These are phyloP conservation scores for Penicillium verrucosum DNA, from an alignment of 2,329 filamentous ascomycete genomes.

Conservation along the genomic window DNA sequence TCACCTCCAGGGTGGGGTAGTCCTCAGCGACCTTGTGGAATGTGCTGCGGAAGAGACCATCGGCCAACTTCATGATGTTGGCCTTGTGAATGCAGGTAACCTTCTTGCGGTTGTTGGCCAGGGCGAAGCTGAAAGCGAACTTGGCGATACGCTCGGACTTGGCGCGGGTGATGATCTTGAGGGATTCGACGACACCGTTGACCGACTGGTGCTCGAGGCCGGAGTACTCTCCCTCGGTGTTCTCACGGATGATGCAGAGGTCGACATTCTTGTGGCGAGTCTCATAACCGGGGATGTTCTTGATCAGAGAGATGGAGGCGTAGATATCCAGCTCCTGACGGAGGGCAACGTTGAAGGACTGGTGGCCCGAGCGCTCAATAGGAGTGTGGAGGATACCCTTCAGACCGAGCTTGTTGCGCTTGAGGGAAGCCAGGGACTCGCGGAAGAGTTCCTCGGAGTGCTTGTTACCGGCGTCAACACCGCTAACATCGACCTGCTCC, in stretches of 20 bases:
- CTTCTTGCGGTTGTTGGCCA: conserved; percentile 99
- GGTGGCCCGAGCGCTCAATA: conserved; percentile 92
- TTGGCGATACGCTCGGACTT: conserved; percentile 99
- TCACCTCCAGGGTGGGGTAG: conserved; percentile 91
- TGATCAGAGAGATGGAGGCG: conserved; percentile 94
- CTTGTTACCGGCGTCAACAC: conserved; percentile 79
- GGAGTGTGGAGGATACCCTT: conserved; percentile 99
- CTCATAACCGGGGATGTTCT: conserved; percentile 98
- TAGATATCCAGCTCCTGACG: conserved; percentile 99
- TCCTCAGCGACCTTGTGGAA: conserved; percentile 92
- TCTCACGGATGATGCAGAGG: conserved; percentile 99
- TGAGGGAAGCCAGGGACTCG: conserved; percentile 90
- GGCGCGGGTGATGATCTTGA: conserved; percentile 99
- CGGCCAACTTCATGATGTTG: conserved; percentile 99
- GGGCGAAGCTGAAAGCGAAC: conserved; percentile 95
- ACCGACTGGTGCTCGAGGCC: conserved; percentile 98
- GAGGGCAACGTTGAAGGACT: conserved; percentile 99
- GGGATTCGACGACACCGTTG: conserved; percentile 91
- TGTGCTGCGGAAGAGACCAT: conserved; percentile 97
- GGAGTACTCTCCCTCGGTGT: conserved; percentile 99
- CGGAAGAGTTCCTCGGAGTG: conserved; percentile 93
- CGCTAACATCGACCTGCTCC: conserved; percentile 96
- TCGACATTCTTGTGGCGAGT: conserved; percentile 97
- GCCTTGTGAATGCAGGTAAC: conserved; percentile 99
- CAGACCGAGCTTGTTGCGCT: conserved; percentile 97